Evolutionary conservation across 495 filamentous ascomycete species (phyloP).

Genomic region (Penicillium mononematosum): DNA sequence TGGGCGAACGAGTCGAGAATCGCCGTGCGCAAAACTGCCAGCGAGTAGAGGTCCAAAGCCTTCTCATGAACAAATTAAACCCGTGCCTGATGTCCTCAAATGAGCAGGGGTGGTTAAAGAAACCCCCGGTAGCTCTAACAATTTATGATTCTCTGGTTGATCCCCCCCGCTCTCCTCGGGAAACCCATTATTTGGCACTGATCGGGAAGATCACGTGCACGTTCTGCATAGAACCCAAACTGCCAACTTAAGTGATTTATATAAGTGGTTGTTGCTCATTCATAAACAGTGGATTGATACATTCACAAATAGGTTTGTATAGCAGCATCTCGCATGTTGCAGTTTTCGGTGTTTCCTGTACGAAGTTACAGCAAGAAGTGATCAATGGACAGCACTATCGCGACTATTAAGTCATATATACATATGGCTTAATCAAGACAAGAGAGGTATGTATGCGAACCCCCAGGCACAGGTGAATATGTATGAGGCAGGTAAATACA

Average conservation of each 20-base stretch:
- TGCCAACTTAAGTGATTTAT: not conserved
- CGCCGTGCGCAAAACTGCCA: constrained; percentile 25
- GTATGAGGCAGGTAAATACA: too few species aligned
- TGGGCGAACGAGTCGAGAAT: constrained; percentile 33
- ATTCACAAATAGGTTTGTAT: too few species aligned
- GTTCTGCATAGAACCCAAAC: not conserved
- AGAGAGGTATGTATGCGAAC: too few species aligned
- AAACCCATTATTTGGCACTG: constrained; percentile 14
- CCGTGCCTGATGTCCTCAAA: constrained; percentile 18
- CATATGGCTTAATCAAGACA: too few species aligned
- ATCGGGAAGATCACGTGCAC: constrained; percentile 30
- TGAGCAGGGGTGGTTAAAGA: constrained; percentile 25
- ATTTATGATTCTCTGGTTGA: constrained; percentile 17
- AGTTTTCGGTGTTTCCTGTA: too few species aligned
- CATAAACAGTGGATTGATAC: too few species aligned
- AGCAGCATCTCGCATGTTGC: too few species aligned
- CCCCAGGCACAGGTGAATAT: too few species aligned
- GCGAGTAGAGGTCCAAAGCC: constrained; percentile 21
- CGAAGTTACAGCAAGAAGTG: too few species aligned
- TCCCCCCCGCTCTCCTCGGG: constrained; percentile 28
- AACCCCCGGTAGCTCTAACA: constrained; percentile 27
- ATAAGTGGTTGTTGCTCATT: too few species aligned
- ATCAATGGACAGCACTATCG: too few species aligned
- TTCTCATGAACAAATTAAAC: constrained; percentile 28
- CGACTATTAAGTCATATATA: too few species aligned